A percentile compares a stretch with the other conserved stretches of the same genome.
Conservation (phyloP, 805 yeast species). For the Candida insectalens region DNA sequence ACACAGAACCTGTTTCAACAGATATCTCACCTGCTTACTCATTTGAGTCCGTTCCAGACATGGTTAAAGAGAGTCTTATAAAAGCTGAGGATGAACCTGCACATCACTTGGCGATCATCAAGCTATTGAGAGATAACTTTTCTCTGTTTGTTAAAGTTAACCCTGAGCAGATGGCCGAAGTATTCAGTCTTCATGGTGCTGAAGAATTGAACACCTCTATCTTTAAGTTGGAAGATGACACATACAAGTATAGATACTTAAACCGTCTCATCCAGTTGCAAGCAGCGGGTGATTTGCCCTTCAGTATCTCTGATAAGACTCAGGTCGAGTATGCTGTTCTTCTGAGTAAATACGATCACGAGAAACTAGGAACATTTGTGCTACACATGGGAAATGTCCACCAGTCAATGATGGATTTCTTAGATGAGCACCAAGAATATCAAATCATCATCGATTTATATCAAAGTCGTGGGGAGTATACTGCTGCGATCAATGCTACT, state of each 20-base stretch:
- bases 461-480: conserved; percentile 12
- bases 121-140: conserved; percentile 21
- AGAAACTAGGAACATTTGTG: conserved; percentile 10
- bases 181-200: conserved; percentile 29
- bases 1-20: not conserved
- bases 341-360: conserved; percentile 14
- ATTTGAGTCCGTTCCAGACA: conserved; percentile 21
- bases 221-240: conserved; percentile 20
- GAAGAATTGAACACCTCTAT: conserved; percentile 29
- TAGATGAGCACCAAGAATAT: conserved; percentile 19
- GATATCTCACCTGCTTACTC: conserved; percentile 5
- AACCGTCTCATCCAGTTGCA: conserved; percentile 19
- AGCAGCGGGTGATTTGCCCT: conserved; percentile 6
- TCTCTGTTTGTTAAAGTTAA: conserved; percentile 21
- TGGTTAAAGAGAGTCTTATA: conserved; percentile 18
- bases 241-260: conserved; percentile 25
- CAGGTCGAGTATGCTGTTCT: conserved; percentile 18
- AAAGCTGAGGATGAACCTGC: conserved; percentile 6
- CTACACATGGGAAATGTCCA: conserved; percentile 9
- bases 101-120: conserved; percentile 17
- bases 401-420: conserved; percentile 9
- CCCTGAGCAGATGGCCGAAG: conserved; percentile 24
- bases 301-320: conserved; percentile 7
- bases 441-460: conserved; percentile 26
- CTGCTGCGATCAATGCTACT: conserved; percentile 18